Percentiles rank a stretch among this genome's conserved stretches.
Conservation (phyloP, 1,139 yeast species). For the Pichia sp. region DNA sequence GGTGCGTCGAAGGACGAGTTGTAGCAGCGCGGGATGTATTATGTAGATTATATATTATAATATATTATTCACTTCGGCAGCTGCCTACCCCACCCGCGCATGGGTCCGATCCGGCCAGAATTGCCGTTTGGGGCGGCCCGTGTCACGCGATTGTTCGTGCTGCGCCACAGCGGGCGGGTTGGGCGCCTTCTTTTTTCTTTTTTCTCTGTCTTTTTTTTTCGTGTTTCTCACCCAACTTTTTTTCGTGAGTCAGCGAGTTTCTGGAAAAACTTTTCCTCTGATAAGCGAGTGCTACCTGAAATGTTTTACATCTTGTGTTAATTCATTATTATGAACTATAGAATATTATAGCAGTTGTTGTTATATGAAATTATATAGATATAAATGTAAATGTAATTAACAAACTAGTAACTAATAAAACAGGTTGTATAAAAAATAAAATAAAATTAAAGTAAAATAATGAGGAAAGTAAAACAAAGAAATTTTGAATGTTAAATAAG, state of each 20-base stretch:
- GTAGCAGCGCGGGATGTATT: no score
- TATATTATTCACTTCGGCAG: no score
- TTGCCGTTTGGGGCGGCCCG: no score
- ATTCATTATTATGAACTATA: neutral
- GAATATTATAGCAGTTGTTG: neutral
- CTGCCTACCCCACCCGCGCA: no score
- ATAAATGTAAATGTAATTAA: neutral
- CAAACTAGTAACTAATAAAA: neutral
- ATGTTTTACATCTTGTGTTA: neutral
- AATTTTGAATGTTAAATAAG: neutral
- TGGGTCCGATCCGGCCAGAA: no score
- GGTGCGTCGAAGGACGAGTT: slow-evolving; percentile 15
- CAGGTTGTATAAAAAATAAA: neutral
- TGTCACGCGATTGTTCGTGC: no score
- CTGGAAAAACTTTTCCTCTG: neutral
- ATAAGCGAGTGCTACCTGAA: neutral
- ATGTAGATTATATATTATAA: no score
- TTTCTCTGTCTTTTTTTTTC: no score
- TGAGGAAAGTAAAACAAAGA: neutral
- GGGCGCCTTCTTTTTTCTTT: no score
- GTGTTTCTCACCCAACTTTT: no score
- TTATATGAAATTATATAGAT: neutral
- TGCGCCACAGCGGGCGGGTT: no score
- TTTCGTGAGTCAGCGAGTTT: no score
- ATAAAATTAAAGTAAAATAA: neutral